A percentile compares a stretch with the other conserved stretches of the same genome.
These are phyloP conservation scores for Liquidambar formosana DNA, from an alignment of 164 flowering plant species.

Conservation along the genomic window DNA sequence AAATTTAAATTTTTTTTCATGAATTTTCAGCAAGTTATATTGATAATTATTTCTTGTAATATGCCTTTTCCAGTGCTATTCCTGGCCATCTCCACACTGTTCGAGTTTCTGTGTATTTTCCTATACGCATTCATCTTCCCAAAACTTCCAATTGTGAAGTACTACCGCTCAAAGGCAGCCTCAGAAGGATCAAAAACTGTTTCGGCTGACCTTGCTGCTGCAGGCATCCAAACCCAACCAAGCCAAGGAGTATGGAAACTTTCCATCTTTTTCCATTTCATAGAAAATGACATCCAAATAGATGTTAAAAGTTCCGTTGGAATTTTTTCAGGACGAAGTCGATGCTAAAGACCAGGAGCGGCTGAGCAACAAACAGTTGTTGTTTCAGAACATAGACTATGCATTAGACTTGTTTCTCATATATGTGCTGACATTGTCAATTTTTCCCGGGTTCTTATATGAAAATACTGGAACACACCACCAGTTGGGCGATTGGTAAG, in stretches of 20 bases:
- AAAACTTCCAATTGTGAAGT: constrained; percentile 55
- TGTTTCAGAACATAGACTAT: constrained; percentile 51
- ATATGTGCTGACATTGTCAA: constrained; percentile 57
- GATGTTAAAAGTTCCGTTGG: neutral
- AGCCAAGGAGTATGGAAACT: constrained; percentile 10
- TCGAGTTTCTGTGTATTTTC: constrained; percentile 42
- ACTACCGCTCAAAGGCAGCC: constrained; percentile 54
- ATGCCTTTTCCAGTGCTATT: constrained; percentile 44
- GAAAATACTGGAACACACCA: constrained; percentile 60
- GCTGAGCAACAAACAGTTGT: constrained; percentile 43
- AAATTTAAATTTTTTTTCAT: too few species aligned
- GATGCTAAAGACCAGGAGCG: constrained; percentile 25
- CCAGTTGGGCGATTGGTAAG: constrained; percentile 52
- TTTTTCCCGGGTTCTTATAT: constrained; percentile 61
- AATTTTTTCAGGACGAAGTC: constrained; percentile 25
- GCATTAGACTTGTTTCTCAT: constrained; percentile 44
- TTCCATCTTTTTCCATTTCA: neutral
- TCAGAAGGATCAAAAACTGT: constrained; percentile 61
- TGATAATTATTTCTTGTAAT: neutral
- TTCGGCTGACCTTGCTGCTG: constrained; percentile 56
- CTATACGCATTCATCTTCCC: constrained; percentile 50
- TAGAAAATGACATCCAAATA: neutral
- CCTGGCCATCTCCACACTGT: constrained; percentile 39
- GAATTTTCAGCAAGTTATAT: neutral
- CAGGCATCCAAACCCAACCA: constrained; percentile 42